phyloP scores from a whole-genome alignment of 805 yeast genomes.

The Ogataea naganishii region DNA sequence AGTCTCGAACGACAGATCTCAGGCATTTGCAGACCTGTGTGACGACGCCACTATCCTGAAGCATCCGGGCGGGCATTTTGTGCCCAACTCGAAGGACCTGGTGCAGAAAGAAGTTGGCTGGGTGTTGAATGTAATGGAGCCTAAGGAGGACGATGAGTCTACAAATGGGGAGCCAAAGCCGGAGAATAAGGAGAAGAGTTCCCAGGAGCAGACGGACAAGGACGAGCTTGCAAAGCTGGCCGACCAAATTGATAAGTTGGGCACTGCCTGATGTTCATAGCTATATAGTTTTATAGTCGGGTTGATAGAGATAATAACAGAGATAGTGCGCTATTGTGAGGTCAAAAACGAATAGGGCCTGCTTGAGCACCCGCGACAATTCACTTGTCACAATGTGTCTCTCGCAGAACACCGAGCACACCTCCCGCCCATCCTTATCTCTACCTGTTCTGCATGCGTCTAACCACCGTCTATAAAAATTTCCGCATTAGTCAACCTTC shows the following conservation, averaged over 20 bases:
- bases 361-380: no score
- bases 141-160: conserved; percentile 4
- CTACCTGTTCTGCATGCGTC: no score
- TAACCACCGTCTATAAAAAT: no score
- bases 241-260: conserved; percentile 20
- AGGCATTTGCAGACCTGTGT: conserved; percentile 49
- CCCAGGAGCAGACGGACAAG: conserved; percentile 2
- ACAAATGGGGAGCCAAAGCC: conserved; percentile 1
- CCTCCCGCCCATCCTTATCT: no score
- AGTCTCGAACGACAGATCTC: conserved; percentile 65
- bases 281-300: no score
- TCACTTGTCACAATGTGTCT: no score
- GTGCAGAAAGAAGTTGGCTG: conserved; percentile 25
- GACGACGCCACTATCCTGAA: conserved; percentile 39
- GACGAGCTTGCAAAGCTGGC: conserved; percentile 17
- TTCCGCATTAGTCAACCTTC: no score
- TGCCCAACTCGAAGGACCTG: conserved; percentile 69
- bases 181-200: background rate
- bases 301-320: no score
- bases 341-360: no score
- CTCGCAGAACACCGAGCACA: no score
- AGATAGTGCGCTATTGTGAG: no score
- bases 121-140: conserved; percentile 17
- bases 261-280: conserved; percentile 19
- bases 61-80: conserved; percentile 97